phyloP scores from a whole-genome alignment of 2,329 filamentous ascomycete genomes.

The Fusarium siculi region DNA sequence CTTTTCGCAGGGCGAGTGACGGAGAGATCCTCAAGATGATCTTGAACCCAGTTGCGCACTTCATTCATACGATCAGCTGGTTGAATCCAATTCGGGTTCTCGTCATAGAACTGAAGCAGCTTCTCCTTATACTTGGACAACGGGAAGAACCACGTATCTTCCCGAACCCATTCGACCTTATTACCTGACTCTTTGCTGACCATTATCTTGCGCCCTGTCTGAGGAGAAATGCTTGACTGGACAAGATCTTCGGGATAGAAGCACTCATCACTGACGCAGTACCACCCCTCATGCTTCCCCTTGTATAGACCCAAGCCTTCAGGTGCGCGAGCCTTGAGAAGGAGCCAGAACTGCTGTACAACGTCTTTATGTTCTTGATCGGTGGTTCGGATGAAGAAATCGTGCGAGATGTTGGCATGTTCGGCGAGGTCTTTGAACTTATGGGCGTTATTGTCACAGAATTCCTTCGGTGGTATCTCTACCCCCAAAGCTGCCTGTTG shows the following conservation, averaged over 20 bases:
- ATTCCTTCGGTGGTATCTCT: constrained; percentile 69
- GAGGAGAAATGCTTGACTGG: constrained; percentile 77
- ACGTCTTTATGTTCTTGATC: constrained; percentile 83
- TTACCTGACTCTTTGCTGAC: constrained; percentile 88
- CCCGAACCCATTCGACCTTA: constrained; percentile 93
- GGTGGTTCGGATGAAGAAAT: constrained; percentile 94
- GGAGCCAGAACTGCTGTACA: constrained; percentile 89
- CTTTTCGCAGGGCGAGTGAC: constrained; percentile 84
- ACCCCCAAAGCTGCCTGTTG: constrained; percentile 76
- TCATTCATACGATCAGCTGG: constrained; percentile 80
- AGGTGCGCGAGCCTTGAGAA: constrained; percentile 65
- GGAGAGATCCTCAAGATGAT: constrained; percentile 86
- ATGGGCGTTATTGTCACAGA: constrained; percentile 86
- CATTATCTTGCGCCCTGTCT: constrained; percentile 85
- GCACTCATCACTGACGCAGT: constrained; percentile 94
- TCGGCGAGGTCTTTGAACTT: constrained; percentile 81
- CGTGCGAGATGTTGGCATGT: constrained; percentile 75
- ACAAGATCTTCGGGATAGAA: constrained; percentile 87
- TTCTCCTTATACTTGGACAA: constrained; percentile 84
- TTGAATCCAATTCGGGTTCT: constrained; percentile 81
- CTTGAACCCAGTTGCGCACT: constrained; percentile 79
- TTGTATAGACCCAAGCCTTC: constrained; percentile 84
- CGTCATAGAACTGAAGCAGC: constrained; percentile 81
- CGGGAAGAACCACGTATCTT: constrained; percentile 94
- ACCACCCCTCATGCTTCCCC: constrained; percentile 92